Evolutionary conservation across 441 rosid genomes (phyloP), one percentile per base, ranked within the genome.

Genomic region (Eruca vesicaria): DNA sequence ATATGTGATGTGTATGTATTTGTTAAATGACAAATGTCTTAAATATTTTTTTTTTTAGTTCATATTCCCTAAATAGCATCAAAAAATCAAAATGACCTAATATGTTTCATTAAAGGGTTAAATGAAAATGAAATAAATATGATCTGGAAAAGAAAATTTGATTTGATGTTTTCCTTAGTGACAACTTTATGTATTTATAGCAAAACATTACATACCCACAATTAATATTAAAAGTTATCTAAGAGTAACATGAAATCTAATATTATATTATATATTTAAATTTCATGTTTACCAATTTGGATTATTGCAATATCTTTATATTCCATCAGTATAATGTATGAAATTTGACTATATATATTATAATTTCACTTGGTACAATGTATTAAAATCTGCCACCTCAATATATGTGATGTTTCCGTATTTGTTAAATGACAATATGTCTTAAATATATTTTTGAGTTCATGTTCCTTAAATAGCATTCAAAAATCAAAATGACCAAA

Each of bases 321-420:
- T 36, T 56, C 23, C 12, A 43, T 62, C 59, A 69, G 20, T 62
- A 76, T 14, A 76, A 55, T 75, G 79, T 19, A 76, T 62, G 29
- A 3, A 63, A 63, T 55, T 62, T 75, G 78, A 63, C 65, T 69
- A 63, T 19, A 14, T n/a, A 15, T 10, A n/a, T 33, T 76, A 1
- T 63, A 4, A 52, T 52, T 62, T 38, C 19, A 23, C 31, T 68
- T 63, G 15, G 29, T 76, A 69, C 75, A 69, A n/a, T 68, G 78
- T 23, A 68, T 60, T 19, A 18, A 23, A 35, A 75, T 75, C 78
- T 75, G 62, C 23, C 21, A 57, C 28, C 60, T n/a, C n/a, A n/a
- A n/a, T 43, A 12, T 52, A 32, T 48, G 23, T 59, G 31, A 59
- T 32, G 36, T 59, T 32, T 1, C 9, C n/a, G n/a, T 9, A 41